phyloP scores from a whole-genome alignment of 805 yeast genomes.

The Sugiyamaella lignohabitans region DNA sequence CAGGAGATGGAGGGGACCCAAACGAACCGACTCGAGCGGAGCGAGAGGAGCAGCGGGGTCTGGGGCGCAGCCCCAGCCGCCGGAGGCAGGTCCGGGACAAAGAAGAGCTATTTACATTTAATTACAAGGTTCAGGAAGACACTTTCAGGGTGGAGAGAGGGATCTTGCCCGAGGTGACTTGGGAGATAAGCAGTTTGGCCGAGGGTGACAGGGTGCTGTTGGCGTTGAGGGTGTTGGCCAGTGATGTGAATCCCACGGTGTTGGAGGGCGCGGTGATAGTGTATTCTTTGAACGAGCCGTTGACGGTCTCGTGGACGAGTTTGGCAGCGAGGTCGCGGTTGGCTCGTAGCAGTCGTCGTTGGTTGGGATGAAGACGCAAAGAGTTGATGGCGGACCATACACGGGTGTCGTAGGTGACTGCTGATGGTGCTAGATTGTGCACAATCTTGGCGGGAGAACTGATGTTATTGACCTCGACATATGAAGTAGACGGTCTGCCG shows the following conservation, averaged over 20 bases:
- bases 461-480: constrained; percentile 2
- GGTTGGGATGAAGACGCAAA: constrained; percentile 5
- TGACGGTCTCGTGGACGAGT: constrained; percentile 7
- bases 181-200: constrained; percentile 10
- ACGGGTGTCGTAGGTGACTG: constrained; percentile 7
- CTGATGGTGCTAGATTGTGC: constrained; percentile 5
- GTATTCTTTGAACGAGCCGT: constrained; percentile 4
- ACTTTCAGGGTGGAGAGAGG: constrained; percentile 14
- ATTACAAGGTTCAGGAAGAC: constrained; percentile 9
- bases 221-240: constrained; percentile 14
- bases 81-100: not conserved
- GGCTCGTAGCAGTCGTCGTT: constrained; percentile 6
- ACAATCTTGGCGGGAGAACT: constrained; percentile 1
- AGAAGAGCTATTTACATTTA: not conserved
- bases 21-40: too few relatives aligned
- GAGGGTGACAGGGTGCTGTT: constrained; percentile 10
- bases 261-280: not conserved
- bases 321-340: constrained; percentile 5
- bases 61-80: not conserved
- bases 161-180: constrained; percentile 17
- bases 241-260: not conserved
- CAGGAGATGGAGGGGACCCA: not conserved
- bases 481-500: not conserved
- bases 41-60: not conserved
- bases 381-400: constrained; percentile 11